phyloP scores from a whole-genome alignment of 352 stramenopile genomes.

The Pythium pyrilobum region DNA sequence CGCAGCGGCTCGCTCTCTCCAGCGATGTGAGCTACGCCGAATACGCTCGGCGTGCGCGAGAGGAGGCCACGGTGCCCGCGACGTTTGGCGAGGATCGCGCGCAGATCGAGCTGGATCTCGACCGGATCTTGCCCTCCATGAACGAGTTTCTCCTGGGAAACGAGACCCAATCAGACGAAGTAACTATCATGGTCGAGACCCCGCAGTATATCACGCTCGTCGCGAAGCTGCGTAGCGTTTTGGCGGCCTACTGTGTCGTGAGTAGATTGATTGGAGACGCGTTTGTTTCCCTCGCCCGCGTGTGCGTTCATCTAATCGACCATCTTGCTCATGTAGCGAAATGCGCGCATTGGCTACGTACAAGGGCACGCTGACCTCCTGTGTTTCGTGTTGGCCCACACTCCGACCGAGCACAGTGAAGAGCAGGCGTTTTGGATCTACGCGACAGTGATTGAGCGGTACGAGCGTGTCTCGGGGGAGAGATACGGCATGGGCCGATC shows the following conservation, averaged over 20 bases:
- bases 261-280: neutral
- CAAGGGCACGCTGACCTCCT: conserved; percentile 69
- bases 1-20: conserved; percentile 23
- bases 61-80: conserved; percentile 1
- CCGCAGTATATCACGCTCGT: conserved; percentile 25
- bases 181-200: conserved; percentile 9
- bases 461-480: no score
- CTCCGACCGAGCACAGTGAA: conserved; percentile 33
- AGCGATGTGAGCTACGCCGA: conserved; percentile 39
- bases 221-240: conserved; percentile 41
- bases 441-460: conserved; percentile 58
- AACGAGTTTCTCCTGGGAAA: conserved; percentile 39
- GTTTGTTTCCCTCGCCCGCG: neutral
- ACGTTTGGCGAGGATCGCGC: conserved; percentile 43
- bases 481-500: no score
- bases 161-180: conserved; percentile 15
- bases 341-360: conserved; percentile 67
- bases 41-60: conserved; percentile 27
- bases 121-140: conserved; percentile 48
- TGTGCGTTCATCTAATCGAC: neutral
- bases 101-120: conserved; percentile 70
- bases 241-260: conserved; percentile 57
- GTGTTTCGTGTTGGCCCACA: conserved; percentile 59
- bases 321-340: conserved; percentile 25
- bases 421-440: conserved; percentile 75